phyloP scores from a whole-genome alignment of 1,139 yeast species.

The Yamadazyma aaseri region DNA sequence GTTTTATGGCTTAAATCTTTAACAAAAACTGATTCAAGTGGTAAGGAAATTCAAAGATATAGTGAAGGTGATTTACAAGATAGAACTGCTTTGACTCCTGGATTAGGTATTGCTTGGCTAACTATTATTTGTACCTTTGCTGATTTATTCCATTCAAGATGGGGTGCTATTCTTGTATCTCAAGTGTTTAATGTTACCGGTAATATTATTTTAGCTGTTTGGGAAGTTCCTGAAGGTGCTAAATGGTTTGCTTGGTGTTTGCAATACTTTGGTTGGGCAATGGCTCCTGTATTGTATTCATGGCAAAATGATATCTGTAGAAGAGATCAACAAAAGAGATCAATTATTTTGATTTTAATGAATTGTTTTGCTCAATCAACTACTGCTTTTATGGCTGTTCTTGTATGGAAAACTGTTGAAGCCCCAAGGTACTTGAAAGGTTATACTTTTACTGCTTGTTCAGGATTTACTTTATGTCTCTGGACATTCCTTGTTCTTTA shows the following conservation, averaged over 20 bases:
- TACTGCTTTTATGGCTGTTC: slow-evolving; percentile 44
- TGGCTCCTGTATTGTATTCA: slow-evolving; percentile 49
- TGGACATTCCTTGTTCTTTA: slow-evolving; percentile 58
- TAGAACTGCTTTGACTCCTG: slow-evolving; percentile 44
- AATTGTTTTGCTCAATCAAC: slow-evolving; percentile 45
- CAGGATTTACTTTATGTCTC: slow-evolving; percentile 47
- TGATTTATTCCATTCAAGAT: slow-evolving; percentile 52
- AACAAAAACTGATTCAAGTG: slow-evolving; percentile 19
- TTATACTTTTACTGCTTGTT: slow-evolving; percentile 48
- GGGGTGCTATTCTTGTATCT: slow-evolving; percentile 56
- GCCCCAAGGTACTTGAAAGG: slow-evolving; percentile 42
- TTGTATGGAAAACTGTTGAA: slow-evolving; percentile 50
- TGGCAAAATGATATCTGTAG: slow-evolving; percentile 49
- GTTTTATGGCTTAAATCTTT: slow-evolving; percentile 45
- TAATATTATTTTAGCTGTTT: slow-evolving; percentile 42
- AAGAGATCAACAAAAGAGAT: slow-evolving; percentile 42
- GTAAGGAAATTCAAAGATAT: slow-evolving; percentile 23
- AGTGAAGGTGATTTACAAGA: slow-evolving; percentile 37
- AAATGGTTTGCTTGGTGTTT: slow-evolving; percentile 51
- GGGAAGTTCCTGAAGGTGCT: slow-evolving; percentile 45
- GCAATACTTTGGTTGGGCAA: slow-evolving; percentile 50
- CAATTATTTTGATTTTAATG: slow-evolving; percentile 44
- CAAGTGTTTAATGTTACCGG: slow-evolving; percentile 46
- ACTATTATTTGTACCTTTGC: slow-evolving; percentile 40
- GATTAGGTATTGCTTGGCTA: slow-evolving; percentile 43